Evolutionary conservation across 352 stramenopile species (phyloP).

Genomic region (Phytopythium helicoides): DNA sequence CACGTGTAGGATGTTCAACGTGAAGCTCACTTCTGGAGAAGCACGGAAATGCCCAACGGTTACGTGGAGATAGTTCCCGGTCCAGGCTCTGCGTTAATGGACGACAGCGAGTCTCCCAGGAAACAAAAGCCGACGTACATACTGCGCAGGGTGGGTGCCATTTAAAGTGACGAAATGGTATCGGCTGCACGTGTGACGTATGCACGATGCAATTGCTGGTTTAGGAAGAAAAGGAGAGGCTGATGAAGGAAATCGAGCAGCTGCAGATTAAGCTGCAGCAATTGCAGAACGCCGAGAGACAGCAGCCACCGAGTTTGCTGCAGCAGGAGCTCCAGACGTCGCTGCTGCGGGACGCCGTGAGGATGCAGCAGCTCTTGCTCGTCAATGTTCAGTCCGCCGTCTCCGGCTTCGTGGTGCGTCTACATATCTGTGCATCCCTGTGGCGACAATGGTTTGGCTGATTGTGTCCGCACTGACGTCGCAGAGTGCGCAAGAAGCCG

Average conservation of each 20-base stretch:
- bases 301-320: conserved; percentile 3
- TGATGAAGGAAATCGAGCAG: conserved; percentile 2
- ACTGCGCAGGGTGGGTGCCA: no score
- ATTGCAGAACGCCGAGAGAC: conserved; percentile 18
- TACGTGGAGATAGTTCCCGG: no score
- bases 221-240: no score
- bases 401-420: conserved; percentile 5
- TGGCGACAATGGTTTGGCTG: neutral
- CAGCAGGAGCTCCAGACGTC: conserved; percentile 1
- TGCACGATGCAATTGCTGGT: no score
- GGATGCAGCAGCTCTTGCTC: conserved; percentile 20
- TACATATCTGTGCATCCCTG: neutral
- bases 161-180: no score
- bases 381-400: conserved; percentile 19
- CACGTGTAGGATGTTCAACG: no score
- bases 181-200: no score
- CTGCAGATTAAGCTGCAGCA: conserved; percentile 24
- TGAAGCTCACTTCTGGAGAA: no score
- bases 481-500: neutral
- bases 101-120: no score
- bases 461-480: neutral
- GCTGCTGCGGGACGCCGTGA: conserved; percentile 16
- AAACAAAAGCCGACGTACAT: no score
- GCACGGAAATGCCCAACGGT: no score
- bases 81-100: no score